Evolutionary conservation across 768 basidiomycete species (phyloP), one percentile per base, ranked within the genome.

Genomic region (Mycena capillaripes): DNA sequence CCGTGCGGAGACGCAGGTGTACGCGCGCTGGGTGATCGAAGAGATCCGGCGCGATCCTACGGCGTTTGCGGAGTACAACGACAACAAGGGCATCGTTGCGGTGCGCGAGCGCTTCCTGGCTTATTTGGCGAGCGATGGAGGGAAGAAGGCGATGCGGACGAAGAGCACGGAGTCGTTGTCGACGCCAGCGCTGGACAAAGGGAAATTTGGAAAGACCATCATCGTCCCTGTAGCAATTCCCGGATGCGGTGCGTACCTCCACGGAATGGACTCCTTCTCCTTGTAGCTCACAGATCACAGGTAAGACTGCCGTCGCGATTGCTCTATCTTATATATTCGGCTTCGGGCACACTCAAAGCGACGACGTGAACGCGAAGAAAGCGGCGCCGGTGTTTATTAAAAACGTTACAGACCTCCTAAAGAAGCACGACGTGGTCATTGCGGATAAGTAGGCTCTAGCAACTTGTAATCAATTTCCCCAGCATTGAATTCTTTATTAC

Each of bases 211-310:
- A 30, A 97, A 97, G 84, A 95, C 93, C 0, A 84, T 99, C 73
- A 91, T 99, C 66, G 86, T 97, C 0, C 96, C 98, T 0, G 82
- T 98, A n/a, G 97, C 95, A 7, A 88, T 98, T 44, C 97, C 97
- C 42, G 98, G 98, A 19, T 96, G 94, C 79, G 97, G 97, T 95
- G 72, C 71, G 95, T 84, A 23, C 60, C 40, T 19, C 29, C 36
- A 38, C n/a, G n/a, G n/a, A 23, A 19, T 14, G 12, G 2, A 11
- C 7, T 44, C 27, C 17, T 23, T 17, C 23, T 23, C 19, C 25
- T 5, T 29, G 17, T 4, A 21, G 8, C 55, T 56, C 19, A 44
- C 40, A 42, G 27, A 4, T 17, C n/a, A 36, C n/a, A 96, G 96
- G 97, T 29, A 98, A 98, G 85, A 99, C 97, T 0, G 82, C 93